phyloP scores from a whole-genome alignment of 495 filamentous ascomycete genomes.

The Pyronema omphalodes region DNA sequence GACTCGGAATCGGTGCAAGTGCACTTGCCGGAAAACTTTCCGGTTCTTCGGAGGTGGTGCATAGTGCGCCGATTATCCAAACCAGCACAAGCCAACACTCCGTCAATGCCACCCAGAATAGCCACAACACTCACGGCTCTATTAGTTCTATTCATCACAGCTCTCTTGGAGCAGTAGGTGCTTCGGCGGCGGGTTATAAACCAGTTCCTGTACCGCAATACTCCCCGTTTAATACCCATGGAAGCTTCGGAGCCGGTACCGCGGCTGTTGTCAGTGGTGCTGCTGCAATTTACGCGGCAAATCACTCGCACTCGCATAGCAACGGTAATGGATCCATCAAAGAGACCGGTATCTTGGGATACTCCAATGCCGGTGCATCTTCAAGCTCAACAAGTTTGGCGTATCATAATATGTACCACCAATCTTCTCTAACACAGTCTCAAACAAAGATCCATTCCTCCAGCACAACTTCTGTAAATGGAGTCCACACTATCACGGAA shows the following conservation, averaged over 20 bases:
- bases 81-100: no score
- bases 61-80: no score
- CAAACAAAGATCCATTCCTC: neutral
- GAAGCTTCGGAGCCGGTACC: neutral
- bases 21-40: no score
- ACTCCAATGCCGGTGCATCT: no score
- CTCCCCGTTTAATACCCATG: conserved; percentile 8
- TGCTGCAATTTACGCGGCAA: conserved; percentile 7
- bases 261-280: neutral
- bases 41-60: no score
- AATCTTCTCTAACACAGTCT: no score
- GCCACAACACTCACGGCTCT: no score
- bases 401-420: neutral
- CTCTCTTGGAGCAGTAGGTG: neutral
- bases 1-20: no score
- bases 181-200: conserved; percentile 10
- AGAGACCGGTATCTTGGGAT: no score
- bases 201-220: conserved; percentile 13
- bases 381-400: neutral
- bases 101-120: no score
- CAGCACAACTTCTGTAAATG: neutral
- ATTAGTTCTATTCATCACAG: no score
- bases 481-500: neutral
- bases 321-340: no score
- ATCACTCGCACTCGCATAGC: neutral